These are phyloP conservation scores for Malassezia furfur DNA, from an alignment of 1,284 basidiomycete species.

Conservation along the genomic window DNA sequence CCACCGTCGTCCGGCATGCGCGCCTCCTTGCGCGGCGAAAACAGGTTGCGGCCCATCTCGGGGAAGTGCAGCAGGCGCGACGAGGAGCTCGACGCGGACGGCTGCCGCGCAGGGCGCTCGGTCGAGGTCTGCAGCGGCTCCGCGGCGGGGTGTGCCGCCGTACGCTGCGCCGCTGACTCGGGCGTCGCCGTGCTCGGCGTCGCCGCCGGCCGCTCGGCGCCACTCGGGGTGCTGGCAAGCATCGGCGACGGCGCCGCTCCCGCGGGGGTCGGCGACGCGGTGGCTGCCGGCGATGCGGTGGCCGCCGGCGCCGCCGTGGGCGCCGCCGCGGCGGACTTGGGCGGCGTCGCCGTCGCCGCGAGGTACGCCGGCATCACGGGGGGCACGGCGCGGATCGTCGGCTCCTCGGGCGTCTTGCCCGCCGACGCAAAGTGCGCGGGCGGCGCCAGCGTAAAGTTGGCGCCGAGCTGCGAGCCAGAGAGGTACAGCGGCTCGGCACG, in stretches of 20 bases:
- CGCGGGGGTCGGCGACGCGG: neutral
- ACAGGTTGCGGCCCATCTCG: neutral
- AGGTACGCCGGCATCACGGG: neutral
- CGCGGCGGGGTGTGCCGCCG: neutral
- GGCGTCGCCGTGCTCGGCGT: neutral
- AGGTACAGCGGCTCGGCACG: constrained; percentile 3
- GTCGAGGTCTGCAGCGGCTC: constrained; percentile 4
- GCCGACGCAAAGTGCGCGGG: constrained; percentile 30
- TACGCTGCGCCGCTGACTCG: neutral
- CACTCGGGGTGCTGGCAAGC: neutral
- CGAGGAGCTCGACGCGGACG: neutral
- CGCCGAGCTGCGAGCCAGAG: neutral
- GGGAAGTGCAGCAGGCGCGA: neutral
- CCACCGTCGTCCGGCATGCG: neutral
- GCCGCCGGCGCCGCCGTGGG: neutral
- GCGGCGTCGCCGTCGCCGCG: neutral
- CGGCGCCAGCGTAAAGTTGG: constrained; percentile 7
- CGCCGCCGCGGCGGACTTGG: neutral
- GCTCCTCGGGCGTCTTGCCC: neutral
- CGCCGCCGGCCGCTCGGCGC: neutral
- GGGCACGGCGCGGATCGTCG: neutral
- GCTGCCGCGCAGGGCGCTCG: neutral
- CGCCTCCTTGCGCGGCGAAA: constrained; percentile 2
- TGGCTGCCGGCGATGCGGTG: neutral
- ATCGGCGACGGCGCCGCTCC: neutral